Evolutionary conservation across 2,329 filamentous ascomycete genomes (phyloP).

Genomic region (Chrysoporthe deuterocubensis): DNA sequence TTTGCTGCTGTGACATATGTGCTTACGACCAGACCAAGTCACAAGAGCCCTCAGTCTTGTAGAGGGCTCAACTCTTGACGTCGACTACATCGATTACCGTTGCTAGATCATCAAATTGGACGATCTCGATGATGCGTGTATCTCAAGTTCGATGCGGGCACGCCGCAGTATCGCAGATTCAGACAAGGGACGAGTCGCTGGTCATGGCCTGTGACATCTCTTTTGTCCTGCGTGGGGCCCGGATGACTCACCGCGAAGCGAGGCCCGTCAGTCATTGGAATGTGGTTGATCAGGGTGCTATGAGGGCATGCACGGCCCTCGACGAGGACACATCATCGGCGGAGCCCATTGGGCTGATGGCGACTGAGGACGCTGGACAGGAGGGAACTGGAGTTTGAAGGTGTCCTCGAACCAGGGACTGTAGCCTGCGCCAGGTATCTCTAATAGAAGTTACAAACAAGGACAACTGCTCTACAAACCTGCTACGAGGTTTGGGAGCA

Average conservation of each 20-base stretch:
- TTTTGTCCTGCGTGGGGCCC: too few relatives aligned
- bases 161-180: too few relatives aligned
- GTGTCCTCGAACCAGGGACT: too few relatives aligned
- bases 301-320: background rate
- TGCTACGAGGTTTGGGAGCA: too few relatives aligned
- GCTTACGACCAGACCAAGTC: background rate
- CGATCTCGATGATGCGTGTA: too few relatives aligned
- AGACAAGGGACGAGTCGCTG: too few relatives aligned
- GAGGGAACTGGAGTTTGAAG: background rate
- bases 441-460: too few relatives aligned
- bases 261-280: background rate
- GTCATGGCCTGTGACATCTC: too few relatives aligned
- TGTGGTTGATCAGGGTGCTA: background rate
- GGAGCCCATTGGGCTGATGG: background rate
- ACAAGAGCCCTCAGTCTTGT: background rate
- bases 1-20: background rate
- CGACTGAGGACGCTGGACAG: background rate
- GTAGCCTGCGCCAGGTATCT: too few relatives aligned
- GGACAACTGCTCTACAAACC: too few relatives aligned
- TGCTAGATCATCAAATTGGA: background rate
- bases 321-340: background rate
- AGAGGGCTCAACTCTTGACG: background rate
- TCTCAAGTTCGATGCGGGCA: background rate
- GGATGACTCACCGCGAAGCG: too few relatives aligned
- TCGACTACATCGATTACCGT: background rate